These are phyloP conservation scores for Lunasporangiospora selenospora DNA, from an alignment of 192 early-diverging fungal species.

Conservation along the genomic window DNA sequence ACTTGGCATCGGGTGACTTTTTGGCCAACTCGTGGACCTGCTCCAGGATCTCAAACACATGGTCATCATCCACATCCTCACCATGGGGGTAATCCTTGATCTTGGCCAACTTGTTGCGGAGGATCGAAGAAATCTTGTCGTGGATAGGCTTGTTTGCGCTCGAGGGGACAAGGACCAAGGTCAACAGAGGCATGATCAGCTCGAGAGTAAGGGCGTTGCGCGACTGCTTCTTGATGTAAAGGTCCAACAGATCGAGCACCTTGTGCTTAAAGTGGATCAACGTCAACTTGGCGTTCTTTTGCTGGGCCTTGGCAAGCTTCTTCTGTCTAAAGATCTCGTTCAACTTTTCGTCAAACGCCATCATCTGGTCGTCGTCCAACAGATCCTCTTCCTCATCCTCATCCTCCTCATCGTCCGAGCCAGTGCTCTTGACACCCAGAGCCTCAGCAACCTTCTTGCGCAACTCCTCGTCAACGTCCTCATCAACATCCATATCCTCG, in stretches of 20 bases:
- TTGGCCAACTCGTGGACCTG: conserved; percentile 78
- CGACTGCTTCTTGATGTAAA: conserved; percentile 74
- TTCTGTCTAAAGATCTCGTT: conserved; percentile 90
- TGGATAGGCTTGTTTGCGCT: conserved; percentile 69
- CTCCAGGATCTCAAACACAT: conserved; percentile 63
- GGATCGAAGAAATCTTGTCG: conserved; percentile 68
- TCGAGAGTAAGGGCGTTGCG: conserved; percentile 74
- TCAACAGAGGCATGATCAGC: conserved; percentile 73
- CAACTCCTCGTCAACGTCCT: conserved; percentile 82
- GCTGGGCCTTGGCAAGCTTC: conserved; percentile 79
- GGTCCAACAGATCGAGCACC: conserved; percentile 81
- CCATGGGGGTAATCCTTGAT: conserved; percentile 67
- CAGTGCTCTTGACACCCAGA: conserved; percentile 64
- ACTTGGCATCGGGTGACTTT: conserved; percentile 60
- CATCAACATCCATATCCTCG: conserved; percentile 56
- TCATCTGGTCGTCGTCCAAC: conserved; percentile 89
- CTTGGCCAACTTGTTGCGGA: conserved; percentile 69
- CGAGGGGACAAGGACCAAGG: conserved; percentile 62
- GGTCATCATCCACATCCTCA: conserved; percentile 58
- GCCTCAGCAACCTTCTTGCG: conserved; percentile 74
- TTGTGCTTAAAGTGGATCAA: conserved; percentile 92
- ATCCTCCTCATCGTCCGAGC: conserved; percentile 59
- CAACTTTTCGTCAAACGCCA: conserved; percentile 90
- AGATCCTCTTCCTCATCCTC: conserved; percentile 64
- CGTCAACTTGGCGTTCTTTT: conserved; percentile 82